Evolutionary conservation across 1,139 yeast species (phyloP), one percentile per base, ranked within the genome.

Genomic region (Pichia inconspicua): DNA sequence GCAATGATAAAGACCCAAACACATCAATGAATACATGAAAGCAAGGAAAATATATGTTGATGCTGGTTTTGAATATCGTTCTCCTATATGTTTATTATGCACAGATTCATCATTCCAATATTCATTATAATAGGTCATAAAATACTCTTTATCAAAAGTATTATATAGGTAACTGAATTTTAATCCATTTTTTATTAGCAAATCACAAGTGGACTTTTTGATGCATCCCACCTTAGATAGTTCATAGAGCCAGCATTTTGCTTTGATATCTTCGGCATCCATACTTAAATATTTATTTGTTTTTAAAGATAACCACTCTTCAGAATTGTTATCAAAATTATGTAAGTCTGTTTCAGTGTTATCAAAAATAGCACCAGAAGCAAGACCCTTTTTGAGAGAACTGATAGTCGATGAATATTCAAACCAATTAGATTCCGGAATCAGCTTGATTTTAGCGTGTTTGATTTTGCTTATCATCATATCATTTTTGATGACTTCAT

Each of bases 21-120:
- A 60, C 46, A 69, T 53, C 28, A 67, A 44, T 2, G 66, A 64
- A 55, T 69, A 69, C 57, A 65, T 68, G 14, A 61, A 60, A 9
- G 68, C 56, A 27, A 65, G 44, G 63, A 69, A 66, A 3, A 66
- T 45, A 53, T 68, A 69, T 36, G 50, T 53, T 25, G 48, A 38
- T 12, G 49, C 51, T 15, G 58, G 32, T 41, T 55, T 55, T 5
- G 54, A 49, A 38, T 60, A 62, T 31, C 44, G 32, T 17, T 57
- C 48, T 1, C 58, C 43, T 3, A 62, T 40, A 41, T 62, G 65
- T 39, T 57, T 57, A 19, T 52, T 56, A 14, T 9, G 15, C 28
- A 47, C 43, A 5, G 44, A n/a, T 1, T 49, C 48, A 46, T 58
- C 52, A 4, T 43, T 38, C 66, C 66, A 62, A 43, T 57, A 57